phyloP scores from a whole-genome alignment of 768 basidiomycete species.

The Russula sp. region DNA sequence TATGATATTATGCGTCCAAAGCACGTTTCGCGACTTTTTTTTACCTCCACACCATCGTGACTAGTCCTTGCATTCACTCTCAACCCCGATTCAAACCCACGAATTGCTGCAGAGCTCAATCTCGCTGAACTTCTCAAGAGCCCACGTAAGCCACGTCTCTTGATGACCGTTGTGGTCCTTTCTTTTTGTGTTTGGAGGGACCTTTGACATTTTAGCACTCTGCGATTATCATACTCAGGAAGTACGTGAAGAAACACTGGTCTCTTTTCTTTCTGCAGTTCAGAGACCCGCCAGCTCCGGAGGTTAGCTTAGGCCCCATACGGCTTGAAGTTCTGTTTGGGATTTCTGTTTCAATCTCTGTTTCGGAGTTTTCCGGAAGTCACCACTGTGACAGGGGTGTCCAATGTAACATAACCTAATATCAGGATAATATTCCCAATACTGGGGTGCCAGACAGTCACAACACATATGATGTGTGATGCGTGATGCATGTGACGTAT shows the following conservation, averaged over 20 bases:
- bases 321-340: too few species aligned
- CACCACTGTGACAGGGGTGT: too few species aligned
- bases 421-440: too few species aligned
- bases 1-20: slow-evolving; percentile 13
- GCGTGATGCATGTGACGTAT: too few species aligned
- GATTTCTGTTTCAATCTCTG: too few species aligned
- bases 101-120: slow-evolving; percentile 74
- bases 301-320: too few species aligned
- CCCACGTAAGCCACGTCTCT: slow-evolving; percentile 49
- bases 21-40: neutral
- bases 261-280: slow-evolving; percentile 75
- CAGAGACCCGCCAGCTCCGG: too few species aligned
- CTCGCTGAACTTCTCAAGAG: slow-evolving; percentile 58
- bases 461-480: too few species aligned
- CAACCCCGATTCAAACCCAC: slow-evolving; percentile 58
- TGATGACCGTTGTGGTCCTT: slow-evolving; percentile 29
- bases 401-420: too few species aligned
- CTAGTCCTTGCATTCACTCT: slow-evolving; percentile 61
- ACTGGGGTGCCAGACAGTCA: too few species aligned
- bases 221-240: slow-evolving; percentile 81
- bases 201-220: slow-evolving; percentile 46
- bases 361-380: too few species aligned
- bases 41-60: slow-evolving; percentile 17
- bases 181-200: neutral
- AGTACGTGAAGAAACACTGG: slow-evolving; percentile 88